Evolutionary conservation across 2,329 filamentous ascomycete genomes (phyloP), one percentile per base, ranked within the genome.

Genomic region (Arthrocladium fulminans): DNA sequence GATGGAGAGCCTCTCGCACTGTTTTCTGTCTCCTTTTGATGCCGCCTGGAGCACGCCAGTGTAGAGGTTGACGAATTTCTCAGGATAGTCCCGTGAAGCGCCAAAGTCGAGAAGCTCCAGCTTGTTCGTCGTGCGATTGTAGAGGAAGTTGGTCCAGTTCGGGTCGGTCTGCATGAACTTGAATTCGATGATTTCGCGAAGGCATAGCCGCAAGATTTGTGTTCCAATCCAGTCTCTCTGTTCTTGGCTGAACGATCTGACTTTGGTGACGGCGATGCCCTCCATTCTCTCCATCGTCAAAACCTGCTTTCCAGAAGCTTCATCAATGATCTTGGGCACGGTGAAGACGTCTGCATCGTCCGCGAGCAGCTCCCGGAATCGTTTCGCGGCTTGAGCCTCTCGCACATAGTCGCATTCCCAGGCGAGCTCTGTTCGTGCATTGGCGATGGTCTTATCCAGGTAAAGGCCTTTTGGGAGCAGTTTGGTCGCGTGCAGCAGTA

Each of bases 101-200:
- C 92, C 92, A 66, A 98, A 98, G 67, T 98, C 94, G 45, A 98
- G 81, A 1, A 98, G 78, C 66, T 95, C 89, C 12, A 98, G 81
- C 61, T 81, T 84, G 59, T 80, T 72, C 3, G 75, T 80, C 17
- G 71, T 59, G 1, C 80, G 72, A 59, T 97, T 92, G 73, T 88
- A 98, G 17, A 97, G 75, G 66, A 98, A 98, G 67, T 98, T 98
- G 27, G 90, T 97, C 92, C 92, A 98, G 73, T 98, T 98, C 34
- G 92, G 92, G 63, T 98, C 92, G 3, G 92, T 98, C 70, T 98
- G 92, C 92, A 98, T 98, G 71, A 94, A 97, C 52, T 76, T 82
- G 77, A 96, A 97, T 67, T 95, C 88, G 55, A 83, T 83, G 58
- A 97, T 90, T 69, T 97, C 92, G 50, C 89, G 83, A 32, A 97